phyloP scores from a whole-genome alignment of 2,329 filamentous ascomycete species.

The Aspergillus sergii region DNA sequence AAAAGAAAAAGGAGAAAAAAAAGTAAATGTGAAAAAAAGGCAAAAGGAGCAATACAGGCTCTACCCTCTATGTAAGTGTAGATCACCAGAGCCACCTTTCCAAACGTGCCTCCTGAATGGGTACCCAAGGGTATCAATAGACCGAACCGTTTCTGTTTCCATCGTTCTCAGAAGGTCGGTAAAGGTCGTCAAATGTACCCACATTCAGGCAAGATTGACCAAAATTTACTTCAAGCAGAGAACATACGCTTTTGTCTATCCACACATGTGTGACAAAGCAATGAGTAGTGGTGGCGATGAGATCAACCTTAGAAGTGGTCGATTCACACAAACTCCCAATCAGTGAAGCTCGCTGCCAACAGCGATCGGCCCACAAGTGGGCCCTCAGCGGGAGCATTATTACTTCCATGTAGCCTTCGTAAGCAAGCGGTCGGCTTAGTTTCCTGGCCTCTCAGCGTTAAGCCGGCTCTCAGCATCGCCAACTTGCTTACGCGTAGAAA shows the following conservation, averaged over 20 bases:
- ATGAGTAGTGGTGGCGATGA: neutral
- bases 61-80: neutral
- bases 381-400: neutral
- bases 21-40: neutral
- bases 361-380: neutral
- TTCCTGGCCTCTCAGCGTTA: slow-evolving; percentile 50
- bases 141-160: slow-evolving; percentile 1
- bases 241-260: neutral
- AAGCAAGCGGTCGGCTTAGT: slow-evolving; percentile 16
- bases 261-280: neutral
- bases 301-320: neutral
- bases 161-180: neutral
- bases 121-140: slow-evolving; percentile 14
- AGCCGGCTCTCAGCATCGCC: slow-evolving; percentile 82
- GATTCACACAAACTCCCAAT: neutral
- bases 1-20: slow-evolving; percentile 1
- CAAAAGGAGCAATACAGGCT: slow-evolving; percentile 1
- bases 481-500: slow-evolving; percentile 86
- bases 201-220: neutral
- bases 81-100: neutral
- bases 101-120: neutral
- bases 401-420: neutral
- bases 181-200: neutral
- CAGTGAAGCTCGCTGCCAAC: neutral
- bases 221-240: neutral